These are phyloP conservation scores for Phytophthora tentaculata DNA, from an alignment of 352 stramenopile species.

Conservation along the genomic window DNA sequence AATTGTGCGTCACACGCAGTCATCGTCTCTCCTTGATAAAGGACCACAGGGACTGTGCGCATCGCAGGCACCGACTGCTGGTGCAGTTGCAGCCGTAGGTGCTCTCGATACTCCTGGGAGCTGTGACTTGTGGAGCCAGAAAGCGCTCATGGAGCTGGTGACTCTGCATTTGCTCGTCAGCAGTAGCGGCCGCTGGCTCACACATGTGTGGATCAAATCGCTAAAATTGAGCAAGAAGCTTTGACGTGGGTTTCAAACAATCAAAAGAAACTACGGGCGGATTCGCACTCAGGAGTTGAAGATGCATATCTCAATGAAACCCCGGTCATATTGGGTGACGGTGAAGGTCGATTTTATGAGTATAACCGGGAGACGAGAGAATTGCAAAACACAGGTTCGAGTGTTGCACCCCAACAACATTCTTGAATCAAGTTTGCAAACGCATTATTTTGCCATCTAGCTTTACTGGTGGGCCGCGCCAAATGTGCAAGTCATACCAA, in stretches of 20 bases:
- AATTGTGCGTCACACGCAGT: no score
- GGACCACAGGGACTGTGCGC: no score
- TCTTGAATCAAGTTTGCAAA: not conserved
- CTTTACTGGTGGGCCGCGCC: not conserved
- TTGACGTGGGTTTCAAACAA: not conserved
- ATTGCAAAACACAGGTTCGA: not conserved
- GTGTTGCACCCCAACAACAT: not conserved
- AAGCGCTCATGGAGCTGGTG: no score
- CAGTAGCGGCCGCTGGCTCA: no score
- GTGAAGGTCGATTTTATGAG: not conserved
- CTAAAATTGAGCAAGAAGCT: not conserved
- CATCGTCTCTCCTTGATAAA: no score
- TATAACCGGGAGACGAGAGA: not conserved
- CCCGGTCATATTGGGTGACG: not conserved
- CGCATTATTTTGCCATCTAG: not conserved
- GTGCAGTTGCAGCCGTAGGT: no score
- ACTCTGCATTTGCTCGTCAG: no score
- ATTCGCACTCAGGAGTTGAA: not conserved
- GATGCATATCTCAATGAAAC: not conserved
- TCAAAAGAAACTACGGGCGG: not conserved
- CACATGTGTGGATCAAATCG: no score
- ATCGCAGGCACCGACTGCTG: no score
- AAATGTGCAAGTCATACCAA: not conserved
- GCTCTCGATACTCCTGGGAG: no score
- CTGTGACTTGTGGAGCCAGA: no score